Conservation (phyloP, 495 filamentous ascomycete genomes). For the Parmelia sp. region DNA sequence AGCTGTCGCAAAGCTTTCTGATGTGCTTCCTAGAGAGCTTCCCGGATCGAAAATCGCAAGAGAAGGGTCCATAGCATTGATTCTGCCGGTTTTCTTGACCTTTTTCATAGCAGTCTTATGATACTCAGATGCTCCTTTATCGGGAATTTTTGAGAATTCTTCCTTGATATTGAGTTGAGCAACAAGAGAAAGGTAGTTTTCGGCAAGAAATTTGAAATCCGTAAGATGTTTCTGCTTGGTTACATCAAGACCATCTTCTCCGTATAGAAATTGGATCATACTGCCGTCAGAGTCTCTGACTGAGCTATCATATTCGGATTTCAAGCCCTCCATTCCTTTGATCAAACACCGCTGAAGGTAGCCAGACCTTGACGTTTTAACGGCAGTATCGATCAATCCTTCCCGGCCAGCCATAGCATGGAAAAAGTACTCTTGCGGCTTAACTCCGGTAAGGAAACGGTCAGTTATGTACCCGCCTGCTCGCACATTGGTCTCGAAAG, state of each 20-base stretch:
- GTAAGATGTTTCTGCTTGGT: conserved; percentile 87
- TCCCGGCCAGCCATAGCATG: conserved; percentile 99
- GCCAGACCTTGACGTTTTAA: conserved; percentile 94
- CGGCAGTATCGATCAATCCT: conserved; percentile 97
- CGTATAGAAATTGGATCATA: conserved; percentile 91
- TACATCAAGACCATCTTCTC: conserved; percentile 92
- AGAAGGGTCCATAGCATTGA: conserved; percentile 70
- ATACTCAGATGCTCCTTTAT: conserved; percentile 47
- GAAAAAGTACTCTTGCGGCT: conserved; percentile 98
- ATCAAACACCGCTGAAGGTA: conserved; percentile 97
- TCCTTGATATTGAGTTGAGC: conserved; percentile 45
- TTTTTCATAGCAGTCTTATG: conserved; percentile 77
- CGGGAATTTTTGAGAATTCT: conserved; percentile 42
- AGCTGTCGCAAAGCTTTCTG: conserved; percentile 70
- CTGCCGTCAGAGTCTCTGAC: conserved; percentile 91
- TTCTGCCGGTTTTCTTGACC: conserved; percentile 59
- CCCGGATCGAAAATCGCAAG: conserved; percentile 66
- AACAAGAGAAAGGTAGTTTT: conserved; percentile 60
- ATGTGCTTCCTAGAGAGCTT: conserved; percentile 74
- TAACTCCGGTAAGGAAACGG: conserved; percentile 96
- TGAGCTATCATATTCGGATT: conserved; percentile 85
- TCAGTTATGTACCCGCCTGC: conserved; percentile 92
- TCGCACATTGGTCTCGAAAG: conserved; percentile 80
- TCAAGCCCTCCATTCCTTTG: conserved; percentile 97
- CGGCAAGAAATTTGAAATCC: conserved; percentile 83